phyloP scores from a whole-genome alignment of 1,284 basidiomycete genomes.

The Pseudozyma pruni region DNA sequence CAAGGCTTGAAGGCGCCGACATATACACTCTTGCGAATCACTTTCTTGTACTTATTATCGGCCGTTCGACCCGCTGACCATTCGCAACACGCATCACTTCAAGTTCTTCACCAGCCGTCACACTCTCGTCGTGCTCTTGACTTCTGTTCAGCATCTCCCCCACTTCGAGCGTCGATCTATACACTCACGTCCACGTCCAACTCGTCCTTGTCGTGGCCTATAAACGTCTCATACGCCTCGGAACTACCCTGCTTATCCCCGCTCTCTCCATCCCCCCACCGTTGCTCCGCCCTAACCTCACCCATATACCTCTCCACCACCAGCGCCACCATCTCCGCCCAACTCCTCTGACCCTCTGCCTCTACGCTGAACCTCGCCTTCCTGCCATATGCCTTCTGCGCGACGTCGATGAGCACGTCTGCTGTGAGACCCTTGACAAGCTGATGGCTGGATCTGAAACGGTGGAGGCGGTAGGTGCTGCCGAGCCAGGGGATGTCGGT shows the following conservation, averaged over 20 bases:
- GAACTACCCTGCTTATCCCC: slow-evolving; percentile 44
- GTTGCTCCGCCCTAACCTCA: slow-evolving; percentile 14
- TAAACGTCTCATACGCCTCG: slow-evolving; percentile 35
- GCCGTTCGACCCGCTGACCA: no score
- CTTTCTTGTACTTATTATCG: not conserved
- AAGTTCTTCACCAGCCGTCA: not conserved
- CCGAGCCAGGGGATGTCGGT: slow-evolving; percentile 51
- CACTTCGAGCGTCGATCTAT: not conserved
- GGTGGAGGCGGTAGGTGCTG: slow-evolving; percentile 33
- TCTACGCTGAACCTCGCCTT: slow-evolving; percentile 20
- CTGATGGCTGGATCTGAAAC: slow-evolving; percentile 37
- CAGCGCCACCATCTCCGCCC: slow-evolving; percentile 41
- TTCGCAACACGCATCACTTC: slow-evolving; percentile 1
- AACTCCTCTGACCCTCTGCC: slow-evolving; percentile 26
- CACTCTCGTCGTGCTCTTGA: not conserved
- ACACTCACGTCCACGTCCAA: not conserved
- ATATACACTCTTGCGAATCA: not conserved
- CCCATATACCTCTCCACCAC: slow-evolving; percentile 34
- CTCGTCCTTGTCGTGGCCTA: slow-evolving; percentile 27
- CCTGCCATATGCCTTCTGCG: slow-evolving; percentile 16
- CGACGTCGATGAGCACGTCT: slow-evolving; percentile 43
- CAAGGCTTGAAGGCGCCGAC: slow-evolving; percentile 6
- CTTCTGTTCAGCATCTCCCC: no score
- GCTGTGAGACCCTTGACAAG: slow-evolving; percentile 52
- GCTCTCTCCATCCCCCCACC: slow-evolving; percentile 55